Percentiles rank a stretch among this genome's conserved stretches.
These are phyloP conservation scores for Madurella mycetomatis DNA, from an alignment of 2,329 filamentous ascomycete species.

Conservation along the genomic window DNA sequence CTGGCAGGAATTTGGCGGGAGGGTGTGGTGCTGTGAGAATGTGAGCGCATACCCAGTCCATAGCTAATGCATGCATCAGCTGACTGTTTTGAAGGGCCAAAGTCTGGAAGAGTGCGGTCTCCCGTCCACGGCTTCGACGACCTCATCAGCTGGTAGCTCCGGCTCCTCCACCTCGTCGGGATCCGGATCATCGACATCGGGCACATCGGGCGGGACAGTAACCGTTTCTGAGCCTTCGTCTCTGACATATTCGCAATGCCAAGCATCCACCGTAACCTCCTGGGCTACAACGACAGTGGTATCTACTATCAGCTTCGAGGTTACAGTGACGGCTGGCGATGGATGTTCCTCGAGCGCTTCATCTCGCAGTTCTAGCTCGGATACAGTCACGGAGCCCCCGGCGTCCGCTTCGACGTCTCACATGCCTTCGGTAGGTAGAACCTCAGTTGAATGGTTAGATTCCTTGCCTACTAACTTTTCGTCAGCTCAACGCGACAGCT, in stretches of 20 bases:
- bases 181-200: background rate
- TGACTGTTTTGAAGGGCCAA: constrained; percentile 14
- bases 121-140: background rate
- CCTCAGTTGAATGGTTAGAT: too few relatives aligned
- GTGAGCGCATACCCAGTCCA: constrained; percentile 6
- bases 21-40: constrained; percentile 25
- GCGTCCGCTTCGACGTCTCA: constrained; percentile 1
- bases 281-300: constrained; percentile 16
- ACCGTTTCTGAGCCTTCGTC: background rate
- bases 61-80: background rate
- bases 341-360: background rate
- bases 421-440: background rate
- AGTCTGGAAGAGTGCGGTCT: constrained; percentile 21
- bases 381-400: background rate
- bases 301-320: constrained; percentile 11
- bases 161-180: background rate
- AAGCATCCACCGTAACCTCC: constrained; percentile 10
- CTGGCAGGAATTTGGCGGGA: constrained; percentile 22
- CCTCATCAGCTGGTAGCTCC: background rate
- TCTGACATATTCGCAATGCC: constrained; percentile 1
- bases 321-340: constrained; percentile 7
- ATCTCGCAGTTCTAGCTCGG: background rate
- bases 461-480: too few relatives aligned
- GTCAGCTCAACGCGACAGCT: too few relatives aligned
- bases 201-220: background rate